phyloP scores from a whole-genome alignment of 2,329 filamentous ascomycete species.

The Berkeleyomyces rouxiae region DNA sequence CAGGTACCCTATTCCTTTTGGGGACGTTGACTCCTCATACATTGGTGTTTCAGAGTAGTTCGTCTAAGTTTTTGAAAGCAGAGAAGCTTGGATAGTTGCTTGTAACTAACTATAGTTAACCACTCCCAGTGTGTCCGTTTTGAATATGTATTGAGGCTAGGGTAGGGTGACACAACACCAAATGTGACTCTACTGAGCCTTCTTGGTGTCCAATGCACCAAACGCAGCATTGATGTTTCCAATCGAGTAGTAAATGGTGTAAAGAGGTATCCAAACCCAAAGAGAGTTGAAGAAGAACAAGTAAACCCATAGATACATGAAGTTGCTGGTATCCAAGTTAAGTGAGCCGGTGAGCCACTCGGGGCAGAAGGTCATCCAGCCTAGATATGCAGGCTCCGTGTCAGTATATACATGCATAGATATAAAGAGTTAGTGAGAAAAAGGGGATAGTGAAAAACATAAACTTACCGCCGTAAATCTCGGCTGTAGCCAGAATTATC shows the following conservation, averaged over 20 bases:
- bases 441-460: background rate
- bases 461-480: conserved; percentile 44
- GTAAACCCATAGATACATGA: conserved; percentile 52
- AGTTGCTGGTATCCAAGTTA: conserved; percentile 49
- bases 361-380: conserved; percentile 56
- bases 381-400: conserved; percentile 20
- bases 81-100: background rate
- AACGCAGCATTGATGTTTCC: conserved; percentile 40
- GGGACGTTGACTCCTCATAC: background rate
- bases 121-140: background rate
- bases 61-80: background rate
- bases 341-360: conserved; percentile 48
- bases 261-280: conserved; percentile 48
- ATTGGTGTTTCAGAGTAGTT: background rate
- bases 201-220: conserved; percentile 20
- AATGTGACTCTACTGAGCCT: background rate
- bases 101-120: too few species aligned
- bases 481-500: conserved; percentile 46
- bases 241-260: conserved; percentile 38
- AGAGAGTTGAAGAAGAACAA: conserved; percentile 52
- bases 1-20: background rate
- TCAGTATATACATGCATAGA: background rate
- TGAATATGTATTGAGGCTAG: conserved; percentile 17
- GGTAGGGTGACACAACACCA: background rate
- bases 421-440: background rate